These are phyloP conservation scores for Ceratopteris richardii DNA, from an alignment of 75 land plant species.

Conservation along the genomic window DNA sequence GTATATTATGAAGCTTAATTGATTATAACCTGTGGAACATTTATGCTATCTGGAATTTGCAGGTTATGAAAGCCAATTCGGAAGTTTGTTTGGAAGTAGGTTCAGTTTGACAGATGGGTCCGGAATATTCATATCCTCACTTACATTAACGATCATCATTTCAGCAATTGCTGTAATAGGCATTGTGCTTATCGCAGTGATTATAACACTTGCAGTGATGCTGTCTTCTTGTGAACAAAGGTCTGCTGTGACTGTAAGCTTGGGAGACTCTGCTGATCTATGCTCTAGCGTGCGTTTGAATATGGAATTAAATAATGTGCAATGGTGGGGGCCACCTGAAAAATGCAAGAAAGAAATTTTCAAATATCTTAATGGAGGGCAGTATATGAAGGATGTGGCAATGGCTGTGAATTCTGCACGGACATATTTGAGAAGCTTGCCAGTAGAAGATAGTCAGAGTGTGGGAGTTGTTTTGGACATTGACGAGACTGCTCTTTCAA, in stretches of 20 bases:
- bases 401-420: conserved; percentile 31
- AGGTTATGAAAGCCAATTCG: conserved; percentile 8
- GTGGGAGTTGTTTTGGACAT: conserved; percentile 71
- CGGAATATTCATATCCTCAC: conserved; percentile 37
- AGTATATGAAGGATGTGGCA: conserved; percentile 46
- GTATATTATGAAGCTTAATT: too few relatives aligned
- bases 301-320: conserved; percentile 60
- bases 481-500: conserved; percentile 78
- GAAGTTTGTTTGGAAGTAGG: conserved; percentile 21
- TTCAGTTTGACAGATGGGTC: conserved; percentile 30
- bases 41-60: background rate
- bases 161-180: conserved; percentile 27
- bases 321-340: conserved; percentile 56
- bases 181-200: conserved; percentile 32
- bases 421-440: conserved; percentile 20
- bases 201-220: conserved; percentile 38
- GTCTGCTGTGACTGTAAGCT: background rate
- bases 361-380: conserved; percentile 55
- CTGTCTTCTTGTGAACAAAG: conserved; percentile 30
- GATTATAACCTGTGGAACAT: too few relatives aligned
- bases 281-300: conserved; percentile 68
- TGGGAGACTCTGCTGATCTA: background rate
- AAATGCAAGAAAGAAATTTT: conserved; percentile 44
- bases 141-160: conserved; percentile 33
- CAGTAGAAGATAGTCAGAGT: conserved; percentile 22